Percentiles rank a stretch among this genome's conserved stretches.
Evolutionary conservation across 192 early-diverging fungal genomes (phyloP).

Genomic region (Jimgerdemannia lactiflua): DNA sequence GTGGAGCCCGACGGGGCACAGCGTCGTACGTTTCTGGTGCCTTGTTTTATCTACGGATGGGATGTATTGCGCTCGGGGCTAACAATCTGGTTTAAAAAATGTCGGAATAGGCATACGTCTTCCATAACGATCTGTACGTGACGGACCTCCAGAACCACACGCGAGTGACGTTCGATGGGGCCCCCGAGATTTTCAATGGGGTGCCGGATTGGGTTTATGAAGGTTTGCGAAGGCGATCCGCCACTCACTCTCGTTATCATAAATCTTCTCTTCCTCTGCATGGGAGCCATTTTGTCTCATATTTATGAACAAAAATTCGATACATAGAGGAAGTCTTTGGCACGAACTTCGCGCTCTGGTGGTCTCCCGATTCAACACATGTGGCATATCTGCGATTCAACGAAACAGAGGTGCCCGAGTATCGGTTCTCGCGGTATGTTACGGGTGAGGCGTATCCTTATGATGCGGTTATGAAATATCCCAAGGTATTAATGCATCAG

Average conservation of each 20-base stretch:
- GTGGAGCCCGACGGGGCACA: constrained; percentile 81
- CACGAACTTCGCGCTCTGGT: constrained; percentile 72
- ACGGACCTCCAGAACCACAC: constrained; percentile 66
- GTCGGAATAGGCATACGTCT: constrained; percentile 73
- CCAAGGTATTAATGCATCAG: constrained; percentile 47
- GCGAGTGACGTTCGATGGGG: constrained; percentile 84
- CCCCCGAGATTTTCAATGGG: constrained; percentile 81
- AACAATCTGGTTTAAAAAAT: too few relatives aligned
- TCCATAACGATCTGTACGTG: constrained; percentile 85
- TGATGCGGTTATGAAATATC: constrained; percentile 79
- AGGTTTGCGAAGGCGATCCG: constrained; percentile 17
- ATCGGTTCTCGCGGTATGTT: constrained; percentile 71
- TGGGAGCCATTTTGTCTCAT: too few relatives aligned
- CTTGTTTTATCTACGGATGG: too few relatives aligned
- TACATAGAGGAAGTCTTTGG: constrained; percentile 80
- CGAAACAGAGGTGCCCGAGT: constrained; percentile 80
- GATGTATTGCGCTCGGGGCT: too few relatives aligned
- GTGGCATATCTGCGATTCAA: constrained; percentile 87
- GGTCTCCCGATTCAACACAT: constrained; percentile 76
- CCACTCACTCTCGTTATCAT: constrained; percentile 2
- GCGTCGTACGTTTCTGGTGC: constrained; percentile 52
- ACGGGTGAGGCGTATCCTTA: constrained; percentile 65
- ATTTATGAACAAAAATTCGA: too few relatives aligned
- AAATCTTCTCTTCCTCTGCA: too few relatives aligned
- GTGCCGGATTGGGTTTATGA: constrained; percentile 99